Evolutionary conservation across 140 eudicot genomes (phyloP).

Genomic region (Cichorium intybus): DNA sequence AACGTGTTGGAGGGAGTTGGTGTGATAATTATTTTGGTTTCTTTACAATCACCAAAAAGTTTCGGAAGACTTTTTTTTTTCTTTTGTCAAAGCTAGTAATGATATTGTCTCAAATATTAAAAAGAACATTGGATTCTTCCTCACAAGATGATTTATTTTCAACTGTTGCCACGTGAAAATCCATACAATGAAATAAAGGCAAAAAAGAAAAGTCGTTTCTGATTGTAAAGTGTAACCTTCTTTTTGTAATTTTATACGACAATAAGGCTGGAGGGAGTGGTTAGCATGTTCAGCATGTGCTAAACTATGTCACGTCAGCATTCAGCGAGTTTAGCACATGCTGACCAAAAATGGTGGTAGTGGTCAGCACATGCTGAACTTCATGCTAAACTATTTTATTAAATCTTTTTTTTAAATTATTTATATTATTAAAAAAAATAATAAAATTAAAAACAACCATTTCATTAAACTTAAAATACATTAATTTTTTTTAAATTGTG

Average conservation of each 20-base stretch:
- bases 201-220: not conserved
- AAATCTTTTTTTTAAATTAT: too few species aligned
- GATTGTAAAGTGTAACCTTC: not conserved
- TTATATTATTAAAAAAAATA: too few species aligned
- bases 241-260: not conserved
- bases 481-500: too few species aligned
- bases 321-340: too few species aligned
- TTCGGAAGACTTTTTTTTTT: conserved; percentile 23
- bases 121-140: conserved; percentile 35
- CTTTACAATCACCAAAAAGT: conserved; percentile 25
- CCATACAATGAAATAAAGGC: not conserved
- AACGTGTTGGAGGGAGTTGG: conserved; percentile 22
- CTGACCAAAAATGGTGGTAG: too few species aligned
- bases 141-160: not conserved
- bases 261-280: too few species aligned
- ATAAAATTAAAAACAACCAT: too few species aligned
- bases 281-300: too few species aligned
- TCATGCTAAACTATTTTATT: too few species aligned
- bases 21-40: conserved; percentile 26
- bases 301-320: too few species aligned
- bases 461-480: too few species aligned
- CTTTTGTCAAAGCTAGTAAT: conserved; percentile 30
- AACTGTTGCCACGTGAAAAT: not conserved
- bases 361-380: too few species aligned
- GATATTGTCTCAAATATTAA: conserved; percentile 26